Percentiles rank a stretch among this genome's conserved stretches.
Evolutionary conservation across 2,329 filamentous ascomycete species (phyloP).

Genomic region (Eutypa lata): DNA sequence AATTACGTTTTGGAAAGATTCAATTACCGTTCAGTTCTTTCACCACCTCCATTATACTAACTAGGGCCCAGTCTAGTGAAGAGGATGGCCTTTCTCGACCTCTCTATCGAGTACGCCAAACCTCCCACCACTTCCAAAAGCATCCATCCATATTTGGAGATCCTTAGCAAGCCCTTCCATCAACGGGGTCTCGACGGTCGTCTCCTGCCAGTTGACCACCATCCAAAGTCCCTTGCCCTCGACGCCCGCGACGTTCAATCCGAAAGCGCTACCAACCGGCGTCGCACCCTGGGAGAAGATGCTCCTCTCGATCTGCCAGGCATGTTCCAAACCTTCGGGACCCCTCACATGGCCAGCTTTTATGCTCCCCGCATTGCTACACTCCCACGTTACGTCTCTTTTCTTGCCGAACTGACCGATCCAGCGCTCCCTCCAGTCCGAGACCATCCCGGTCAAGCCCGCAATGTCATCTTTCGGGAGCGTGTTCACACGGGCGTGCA

Average conservation of each 20-base stretch:
- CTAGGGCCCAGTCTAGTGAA: too few relatives aligned
- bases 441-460: conserved; percentile 39
- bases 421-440: conserved; percentile 42
- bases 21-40: too few relatives aligned
- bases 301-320: conserved; percentile 38
- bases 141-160: conserved; percentile 28
- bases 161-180: conserved; percentile 35
- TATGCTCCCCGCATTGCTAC: conserved; percentile 52
- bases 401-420: conserved; percentile 38
- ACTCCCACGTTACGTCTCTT: conserved; percentile 44
- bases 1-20: too few relatives aligned
- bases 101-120: not conserved
- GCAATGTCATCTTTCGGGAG: conserved; percentile 42
- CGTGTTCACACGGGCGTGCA: conserved; percentile 29
- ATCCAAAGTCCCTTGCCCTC: conserved; percentile 37
- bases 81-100: not conserved
- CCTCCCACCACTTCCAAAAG: conserved; percentile 8
- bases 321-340: not conserved
- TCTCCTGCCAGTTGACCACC: conserved; percentile 48
- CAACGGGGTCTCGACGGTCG: conserved; percentile 35
- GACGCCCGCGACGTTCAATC: conserved; percentile 46
- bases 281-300: conserved; percentile 50
- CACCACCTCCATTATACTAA: too few relatives aligned
- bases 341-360: conserved; percentile 10
- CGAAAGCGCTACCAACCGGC: conserved; percentile 39